phyloP scores from a whole-genome alignment of 306 rosid species.

The Oemleria cerasiformis region DNA sequence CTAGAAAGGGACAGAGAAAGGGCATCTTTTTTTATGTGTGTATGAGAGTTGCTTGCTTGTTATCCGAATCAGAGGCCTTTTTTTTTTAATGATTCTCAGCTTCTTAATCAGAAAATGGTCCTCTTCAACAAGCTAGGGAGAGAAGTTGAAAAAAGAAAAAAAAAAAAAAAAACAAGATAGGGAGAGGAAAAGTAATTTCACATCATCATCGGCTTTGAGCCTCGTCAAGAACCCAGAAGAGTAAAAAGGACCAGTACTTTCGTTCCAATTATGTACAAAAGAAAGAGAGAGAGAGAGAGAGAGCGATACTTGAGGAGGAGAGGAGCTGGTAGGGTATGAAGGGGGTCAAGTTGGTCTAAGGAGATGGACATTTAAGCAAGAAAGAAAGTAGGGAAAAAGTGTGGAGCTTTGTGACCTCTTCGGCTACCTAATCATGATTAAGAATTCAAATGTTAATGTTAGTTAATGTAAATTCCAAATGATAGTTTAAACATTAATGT shows the following conservation, averaged over 20 bases:
- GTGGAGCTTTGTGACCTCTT: slow-evolving; percentile 9
- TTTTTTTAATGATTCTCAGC: slow-evolving; percentile 27
- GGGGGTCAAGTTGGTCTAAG: slow-evolving; percentile 13
- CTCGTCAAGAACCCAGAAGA: not conserved
- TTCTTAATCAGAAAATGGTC: slow-evolving; percentile 46
- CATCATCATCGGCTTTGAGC: not conserved
- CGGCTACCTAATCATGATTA: slow-evolving; percentile 38
- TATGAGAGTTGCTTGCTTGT: slow-evolving; percentile 23
- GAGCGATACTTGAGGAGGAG: no score
- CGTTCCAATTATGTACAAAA: not conserved
- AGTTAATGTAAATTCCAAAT: no score
- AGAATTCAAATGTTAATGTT: no score
- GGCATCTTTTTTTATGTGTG: slow-evolving; percentile 31
- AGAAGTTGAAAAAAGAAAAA: no score
- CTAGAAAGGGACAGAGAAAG: slow-evolving; percentile 42
- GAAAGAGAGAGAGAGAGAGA: not conserved
- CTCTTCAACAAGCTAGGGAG: slow-evolving; percentile 6
- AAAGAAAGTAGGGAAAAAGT: slow-evolving; percentile 6
- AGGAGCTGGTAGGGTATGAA: slow-evolving; percentile 25
- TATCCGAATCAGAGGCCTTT: slow-evolving; percentile 47
- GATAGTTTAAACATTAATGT: no score
- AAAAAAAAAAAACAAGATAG: no score
- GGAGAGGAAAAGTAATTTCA: no score
- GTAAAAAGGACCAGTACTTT: not conserved
- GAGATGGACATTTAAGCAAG: not conserved